Evolutionary conservation across 2,329 filamentous ascomycete genomes (phyloP), one percentile per base, ranked within the genome.

Genomic region (Erysiphe pulchra): DNA sequence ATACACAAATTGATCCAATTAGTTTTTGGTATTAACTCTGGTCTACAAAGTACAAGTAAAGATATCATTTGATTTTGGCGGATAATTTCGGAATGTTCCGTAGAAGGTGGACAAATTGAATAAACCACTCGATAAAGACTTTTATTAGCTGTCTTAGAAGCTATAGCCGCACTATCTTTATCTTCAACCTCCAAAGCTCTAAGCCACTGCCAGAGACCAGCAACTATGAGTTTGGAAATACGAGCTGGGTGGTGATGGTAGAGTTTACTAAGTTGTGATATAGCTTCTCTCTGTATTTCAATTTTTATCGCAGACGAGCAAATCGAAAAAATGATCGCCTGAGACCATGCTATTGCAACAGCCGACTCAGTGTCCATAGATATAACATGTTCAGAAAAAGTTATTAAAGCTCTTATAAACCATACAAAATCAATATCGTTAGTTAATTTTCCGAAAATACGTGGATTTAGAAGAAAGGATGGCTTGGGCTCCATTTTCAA

Each of bases 1-100:
- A 95, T 68, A 55, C 83, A 92, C 2, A 85, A 63, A 38, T 90
- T 78, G 55, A 98, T 95, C 92, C 92, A 98, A 49, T 73, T 81
- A 17, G 76, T 69, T 48, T 73, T 72, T 0, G 84, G 78, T 48
- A 95, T 71, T 33, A 98, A 63, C 48, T 86, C 77, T 17, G 75
- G 68, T 20, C 83, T 79, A 47, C 80, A 79, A 24, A 98, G 66
- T 16, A 93, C 75, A 16, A 93, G 64, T 4, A 94, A 63, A 6
- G 73, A 71, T 51, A 85, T 73, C 53, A 92, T 75, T 57, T 93
- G 84, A 20, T 64, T 60, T 52, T 81, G 73, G 9, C 86, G 58
- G 13, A 65, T 54, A n/a, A 70, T 57, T 16, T 59, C 58, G 31
- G 60, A 55, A 10, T 64, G 64, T 0, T 64, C 53, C n/a, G 69